Conservation (phyloP, 1,284 basidiomycete species). For the Apiotrichum mycotoxinovorans region DNA sequence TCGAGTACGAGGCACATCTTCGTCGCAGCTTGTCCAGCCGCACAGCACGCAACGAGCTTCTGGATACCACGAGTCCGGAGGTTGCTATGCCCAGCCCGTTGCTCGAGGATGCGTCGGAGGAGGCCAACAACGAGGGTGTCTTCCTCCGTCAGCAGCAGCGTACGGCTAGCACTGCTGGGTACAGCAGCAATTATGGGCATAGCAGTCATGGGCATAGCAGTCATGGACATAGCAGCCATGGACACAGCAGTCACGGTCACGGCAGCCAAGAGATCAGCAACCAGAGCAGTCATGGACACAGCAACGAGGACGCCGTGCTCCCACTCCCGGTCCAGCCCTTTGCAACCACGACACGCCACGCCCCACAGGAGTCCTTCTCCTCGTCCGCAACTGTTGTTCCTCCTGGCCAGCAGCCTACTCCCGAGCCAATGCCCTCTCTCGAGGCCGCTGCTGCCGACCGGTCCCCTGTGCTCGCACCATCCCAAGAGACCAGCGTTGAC, state of each 20-base stretch:
- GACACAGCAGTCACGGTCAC: background rate
- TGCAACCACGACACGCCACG: constrained; percentile 26
- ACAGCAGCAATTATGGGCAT: background rate
- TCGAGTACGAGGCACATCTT: constrained; percentile 46
- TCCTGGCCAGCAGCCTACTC: constrained; percentile 20
- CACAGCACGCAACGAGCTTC: constrained; percentile 30
- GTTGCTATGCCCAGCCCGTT: constrained; percentile 7
- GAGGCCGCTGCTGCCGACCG: constrained; percentile 2
- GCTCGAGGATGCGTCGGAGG: constrained; percentile 6
- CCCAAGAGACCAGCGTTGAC: constrained; percentile 26
- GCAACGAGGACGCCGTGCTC: background rate
- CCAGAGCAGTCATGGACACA: background rate
- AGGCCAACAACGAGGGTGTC: background rate
- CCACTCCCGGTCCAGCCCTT: constrained; percentile 16
- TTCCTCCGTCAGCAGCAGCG: constrained; percentile 2
- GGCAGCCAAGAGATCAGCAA: too few species aligned
- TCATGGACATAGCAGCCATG: background rate
- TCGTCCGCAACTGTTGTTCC: constrained; percentile 26
- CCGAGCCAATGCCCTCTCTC: constrained; percentile 19
- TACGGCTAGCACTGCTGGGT: background rate
- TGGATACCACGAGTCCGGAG: constrained; percentile 7
- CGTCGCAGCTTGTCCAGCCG: constrained; percentile 39
- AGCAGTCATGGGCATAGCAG: background rate
- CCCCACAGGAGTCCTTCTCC: constrained; percentile 30
- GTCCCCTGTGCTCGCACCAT: constrained; percentile 16